Evolutionary conservation across 2,329 filamentous ascomycete genomes (phyloP), one percentile per base, ranked within the genome.

Genomic region (Aspergillus sp.): DNA sequence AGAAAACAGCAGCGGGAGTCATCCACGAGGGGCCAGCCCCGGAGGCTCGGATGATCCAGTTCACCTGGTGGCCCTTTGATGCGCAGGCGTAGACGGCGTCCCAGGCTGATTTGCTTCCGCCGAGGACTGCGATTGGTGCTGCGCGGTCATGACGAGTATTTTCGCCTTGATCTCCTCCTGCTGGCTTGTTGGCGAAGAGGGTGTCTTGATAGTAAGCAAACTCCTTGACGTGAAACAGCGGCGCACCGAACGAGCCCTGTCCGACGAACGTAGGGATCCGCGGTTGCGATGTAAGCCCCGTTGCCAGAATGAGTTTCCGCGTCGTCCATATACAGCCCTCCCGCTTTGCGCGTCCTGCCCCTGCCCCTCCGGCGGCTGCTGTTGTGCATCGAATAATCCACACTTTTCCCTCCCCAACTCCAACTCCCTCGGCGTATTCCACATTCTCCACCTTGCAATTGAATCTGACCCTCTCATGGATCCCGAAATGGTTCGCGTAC

Each of bases 51-150:
- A 78, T 76, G 60, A 78, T 65, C 75, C 72, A 76, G 64, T 77
- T 76, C 7, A 81, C 77, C 65, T 81, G 76, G 47, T 82, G 80
- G 2, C 84, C 85, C 0, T 79, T 73, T 0, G 79, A 78, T 7
- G 83, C 85, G 52, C 83, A 85, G 2, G 83, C 79, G 66, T 88
- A 88, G 0, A 84, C 85, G 2, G 84, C 82, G 69, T 90, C 87
- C 79, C 83, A 88, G 0, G 84, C 85, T 0, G 83, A 87, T 69
- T 90, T 90, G 13, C 80, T 68, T 3, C 54, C 53, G 9, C 59
- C 59, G 15, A 57, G 15, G 3, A 61, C 53, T 11, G 59, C 53
- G 7, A 61, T 41, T 2, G 52, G 52, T 11, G 52, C 31, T 7
- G 23, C 28, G 15, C 2, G 15, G 17, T 9, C 19, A 7, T 9